Base-by-base conservation (phyloP, 2,329 filamentous ascomycete species). In the Colletotrichum magnum region DNA sequence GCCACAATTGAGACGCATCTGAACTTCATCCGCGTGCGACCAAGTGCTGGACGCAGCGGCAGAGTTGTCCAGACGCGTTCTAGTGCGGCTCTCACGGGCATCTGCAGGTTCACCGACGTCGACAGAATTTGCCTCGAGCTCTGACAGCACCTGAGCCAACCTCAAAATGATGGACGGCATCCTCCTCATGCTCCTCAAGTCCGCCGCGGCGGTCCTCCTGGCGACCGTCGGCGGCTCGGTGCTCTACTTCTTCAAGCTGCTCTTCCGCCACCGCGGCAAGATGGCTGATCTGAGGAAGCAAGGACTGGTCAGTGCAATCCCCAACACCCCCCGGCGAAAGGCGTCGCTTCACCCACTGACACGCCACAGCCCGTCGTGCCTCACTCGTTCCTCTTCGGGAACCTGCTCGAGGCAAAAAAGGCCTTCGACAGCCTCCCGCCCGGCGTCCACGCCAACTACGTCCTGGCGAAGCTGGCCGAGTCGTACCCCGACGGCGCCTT, bases 371-470 rank as follows among this genome's bases (percentile, higher is more conserved):
- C 77, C 12, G 73, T 77, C 70, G 74, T 73, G 9, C 69, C 71
- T n/a, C 76, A 78, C 54, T 76, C 64, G 54, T 68, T 71, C 45
- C 13, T 78, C 24, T 71, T 78, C 13, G 77, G 77, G 9, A 77
- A 79, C 69, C 74, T 79, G 21, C 72, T 78, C 5, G 69, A 71
- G 39, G 77, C 76, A 6, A 79, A 79, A 45, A 73, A 72, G 43
- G 75, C 72, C 21, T 71, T 70, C 18, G 68, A 70, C 52, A 63
- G 36, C 58, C 28, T 70, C 5, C 68, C 64, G 13, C 36, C 64
- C n/a, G 68, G 64, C 12, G 64, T 50, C 9, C 68, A 70, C 50
- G 57, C 64, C 7, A 61, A 43, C 39, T 70, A 70, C 39, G 13
- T 41, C 16, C 47, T 68, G 18, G 58, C 64, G 3, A 62, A 10